Conservation (phyloP, 140 eudicot species). For the Erigeron philadelphicus region DNA sequence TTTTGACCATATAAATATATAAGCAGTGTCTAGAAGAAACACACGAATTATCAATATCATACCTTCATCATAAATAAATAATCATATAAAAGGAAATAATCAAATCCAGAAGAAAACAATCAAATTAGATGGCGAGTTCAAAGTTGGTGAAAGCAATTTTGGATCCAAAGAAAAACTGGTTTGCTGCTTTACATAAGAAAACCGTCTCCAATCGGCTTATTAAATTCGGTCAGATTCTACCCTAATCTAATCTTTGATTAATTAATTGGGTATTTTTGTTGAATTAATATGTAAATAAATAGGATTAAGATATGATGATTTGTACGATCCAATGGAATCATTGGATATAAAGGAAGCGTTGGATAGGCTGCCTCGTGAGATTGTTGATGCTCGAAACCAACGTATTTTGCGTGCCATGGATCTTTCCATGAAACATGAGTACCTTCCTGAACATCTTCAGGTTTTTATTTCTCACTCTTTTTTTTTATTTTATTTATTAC, state of each 20-base stretch:
- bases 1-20: too few relatives aligned
- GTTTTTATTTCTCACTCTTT: conserved; percentile 21
- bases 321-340: conserved; percentile 52
- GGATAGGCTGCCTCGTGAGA: conserved; percentile 49
- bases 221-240: conserved; percentile 35
- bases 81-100: too few relatives aligned
- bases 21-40: too few relatives aligned
- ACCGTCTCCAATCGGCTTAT: conserved; percentile 43
- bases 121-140: conserved; percentile 31
- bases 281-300: background rate
- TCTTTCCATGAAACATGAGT: conserved; percentile 60
- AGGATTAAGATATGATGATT: conserved; percentile 56
- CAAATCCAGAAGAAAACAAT: background rate
- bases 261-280: background rate
- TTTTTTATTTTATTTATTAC: too few relatives aligned
- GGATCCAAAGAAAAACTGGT: conserved; percentile 42
- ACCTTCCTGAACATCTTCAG: conserved; percentile 50
- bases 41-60: too few relatives aligned
- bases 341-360: conserved; percentile 58
- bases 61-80: too few relatives aligned
- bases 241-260: background rate
- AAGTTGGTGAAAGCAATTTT: conserved; percentile 34
- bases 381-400: conserved; percentile 58
- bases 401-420: conserved; percentile 63
- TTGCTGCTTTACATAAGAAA: conserved; percentile 51